Evolutionary conservation across 2,329 filamentous ascomycete genomes (phyloP), one percentile per base, ranked within the genome.

Genomic region (Cytospora mali): DNA sequence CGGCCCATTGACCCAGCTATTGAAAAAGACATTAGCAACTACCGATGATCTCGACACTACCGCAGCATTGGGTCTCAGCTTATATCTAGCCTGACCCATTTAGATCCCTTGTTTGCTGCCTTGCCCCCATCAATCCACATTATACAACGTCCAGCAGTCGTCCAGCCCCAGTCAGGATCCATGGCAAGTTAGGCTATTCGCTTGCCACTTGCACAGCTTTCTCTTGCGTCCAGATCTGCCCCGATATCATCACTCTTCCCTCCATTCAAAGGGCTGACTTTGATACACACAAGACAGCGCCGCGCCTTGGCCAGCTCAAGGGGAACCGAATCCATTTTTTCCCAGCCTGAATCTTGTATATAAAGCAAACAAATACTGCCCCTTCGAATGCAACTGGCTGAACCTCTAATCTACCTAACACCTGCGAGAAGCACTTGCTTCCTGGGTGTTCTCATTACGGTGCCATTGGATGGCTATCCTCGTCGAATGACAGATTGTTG

Each of bases 1-100:
- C 95, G 21, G 95, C 95, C 95, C 95, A 99, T 87, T 99, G 95
- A 18, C 95, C 95, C 60, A 99, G 86, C 88, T 93, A 69, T 55
- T 46, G 23, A 23, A 16, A 21, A 6, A 21, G 16, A 5, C n/a
- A 42, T 53, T 51, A 65, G 53, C 54, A 13, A 25, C 29, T 57
- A 62, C 25, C 23, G 10, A 21, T 46, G 21, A 25, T 39, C 39
- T 27, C 2, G 52, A 25, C 31, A 10, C 21, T 21, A 48, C 10
- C 11, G 5, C 9, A 14, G 18, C 16, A 16, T 14, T 29, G 25
- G 6, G 18, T 23, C 46, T 29, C 25, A 18, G 9, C 18, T 21
- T 42, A 6, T 42, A 13, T 31, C 35, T 16, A 58, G 16, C 21
- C 27, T 39, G 29, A 18, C 14, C 21, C 52, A n/a, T 11, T 16